Percentiles rank a stretch among this genome's conserved stretches.
Evolutionary conservation across 2,329 filamentous ascomycete species (phyloP).

Genomic region (Leptographium radiaticola): DNA sequence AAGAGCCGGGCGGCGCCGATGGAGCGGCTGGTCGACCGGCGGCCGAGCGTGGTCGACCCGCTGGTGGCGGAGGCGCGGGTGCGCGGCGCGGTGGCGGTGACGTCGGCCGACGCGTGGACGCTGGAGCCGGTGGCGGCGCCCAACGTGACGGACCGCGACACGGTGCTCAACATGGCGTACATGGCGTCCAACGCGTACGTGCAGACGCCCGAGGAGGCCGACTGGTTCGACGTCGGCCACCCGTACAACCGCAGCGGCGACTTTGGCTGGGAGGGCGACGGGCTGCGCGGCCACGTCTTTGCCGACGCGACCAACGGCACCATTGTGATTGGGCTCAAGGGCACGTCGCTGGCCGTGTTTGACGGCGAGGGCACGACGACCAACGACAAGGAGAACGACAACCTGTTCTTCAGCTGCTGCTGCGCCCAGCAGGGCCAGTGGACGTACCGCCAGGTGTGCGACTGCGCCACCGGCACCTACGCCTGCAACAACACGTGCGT

Average conservation of each 20-base stretch:
- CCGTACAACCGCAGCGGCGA: slow-evolving; percentile 76
- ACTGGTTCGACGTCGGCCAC: slow-evolving; percentile 72
- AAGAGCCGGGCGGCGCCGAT: slow-evolving; percentile 57
- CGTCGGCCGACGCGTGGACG: slow-evolving; percentile 69
- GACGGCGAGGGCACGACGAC: slow-evolving; percentile 95
- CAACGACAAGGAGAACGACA: slow-evolving; percentile 96
- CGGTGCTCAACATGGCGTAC: slow-evolving; percentile 68
- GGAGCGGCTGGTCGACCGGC: slow-evolving; percentile 68
- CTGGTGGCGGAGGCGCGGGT: slow-evolving; percentile 62
- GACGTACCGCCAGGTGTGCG: slow-evolving; percentile 84
- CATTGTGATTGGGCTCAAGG: slow-evolving; percentile 84
- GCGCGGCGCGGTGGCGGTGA: slow-evolving; percentile 51
- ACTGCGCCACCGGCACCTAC: slow-evolving; percentile 78
- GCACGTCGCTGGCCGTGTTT: slow-evolving; percentile 79
- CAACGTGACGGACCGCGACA: slow-evolving; percentile 74
- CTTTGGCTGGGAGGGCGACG: slow-evolving; percentile 88
- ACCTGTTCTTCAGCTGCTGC: slow-evolving; percentile 95
- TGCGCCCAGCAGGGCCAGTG: slow-evolving; percentile 87
- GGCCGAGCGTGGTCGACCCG: slow-evolving; percentile 62
- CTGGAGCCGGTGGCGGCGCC: slow-evolving; percentile 67
- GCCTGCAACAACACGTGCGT: slow-evolving; percentile 91
- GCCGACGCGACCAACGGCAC: slow-evolving; percentile 76
- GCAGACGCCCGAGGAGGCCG: slow-evolving; percentile 51
- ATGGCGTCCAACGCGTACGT: slow-evolving; percentile 91
- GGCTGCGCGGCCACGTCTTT: slow-evolving; percentile 84